Evolutionary conservation across 306 rosid genomes (phyloP).

Genomic region (Gillenia trifoliata): DNA sequence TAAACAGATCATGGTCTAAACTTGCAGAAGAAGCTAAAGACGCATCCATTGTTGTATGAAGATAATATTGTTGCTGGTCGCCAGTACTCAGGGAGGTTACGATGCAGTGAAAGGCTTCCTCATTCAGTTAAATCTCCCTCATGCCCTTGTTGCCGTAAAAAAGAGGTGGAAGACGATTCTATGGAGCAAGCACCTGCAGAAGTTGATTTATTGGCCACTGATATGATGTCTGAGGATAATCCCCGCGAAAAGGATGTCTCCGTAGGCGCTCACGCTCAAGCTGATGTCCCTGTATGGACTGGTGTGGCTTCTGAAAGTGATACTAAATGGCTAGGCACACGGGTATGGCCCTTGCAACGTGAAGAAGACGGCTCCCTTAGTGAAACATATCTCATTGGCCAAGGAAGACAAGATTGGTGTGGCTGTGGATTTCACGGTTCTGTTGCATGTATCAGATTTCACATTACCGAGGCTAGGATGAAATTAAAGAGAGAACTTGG

Average conservation of each 20-base stretch:
- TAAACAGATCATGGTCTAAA: constrained; percentile 22
- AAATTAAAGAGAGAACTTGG: constrained; percentile 71
- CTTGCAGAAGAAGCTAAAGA: constrained; percentile 82
- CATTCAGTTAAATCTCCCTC: constrained; percentile 29
- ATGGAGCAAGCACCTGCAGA: constrained; percentile 22
- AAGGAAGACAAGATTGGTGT: constrained; percentile 53
- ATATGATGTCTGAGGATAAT: constrained; percentile 18
- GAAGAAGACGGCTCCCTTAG: constrained; percentile 4
- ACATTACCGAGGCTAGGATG: constrained; percentile 73
- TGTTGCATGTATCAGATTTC: constrained; percentile 74
- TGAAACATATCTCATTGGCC: constrained; percentile 29
- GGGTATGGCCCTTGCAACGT: constrained; percentile 45
- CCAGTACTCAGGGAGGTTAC: constrained; percentile 36
- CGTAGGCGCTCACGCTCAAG: constrained; percentile 55
- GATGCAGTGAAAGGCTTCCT: constrained; percentile 52
- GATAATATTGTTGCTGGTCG: constrained; percentile 35
- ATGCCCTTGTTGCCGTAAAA: constrained; percentile 39
- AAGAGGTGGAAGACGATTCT: constrained; percentile 27
- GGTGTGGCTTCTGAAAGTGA: constrained; percentile 58
- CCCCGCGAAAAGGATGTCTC: constrained; percentile 33
- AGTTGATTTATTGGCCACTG: constrained; percentile 12
- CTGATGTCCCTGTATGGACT: constrained; percentile 71
- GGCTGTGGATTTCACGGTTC: constrained; percentile 55
- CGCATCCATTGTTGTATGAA: constrained; percentile 81
- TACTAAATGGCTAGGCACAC: constrained; percentile 72